Percentiles rank a stretch among this genome's conserved stretches.
phyloP scores from a whole-genome alignment of 75 land plant genomes.

The Adiantum capillusveneris region DNA sequence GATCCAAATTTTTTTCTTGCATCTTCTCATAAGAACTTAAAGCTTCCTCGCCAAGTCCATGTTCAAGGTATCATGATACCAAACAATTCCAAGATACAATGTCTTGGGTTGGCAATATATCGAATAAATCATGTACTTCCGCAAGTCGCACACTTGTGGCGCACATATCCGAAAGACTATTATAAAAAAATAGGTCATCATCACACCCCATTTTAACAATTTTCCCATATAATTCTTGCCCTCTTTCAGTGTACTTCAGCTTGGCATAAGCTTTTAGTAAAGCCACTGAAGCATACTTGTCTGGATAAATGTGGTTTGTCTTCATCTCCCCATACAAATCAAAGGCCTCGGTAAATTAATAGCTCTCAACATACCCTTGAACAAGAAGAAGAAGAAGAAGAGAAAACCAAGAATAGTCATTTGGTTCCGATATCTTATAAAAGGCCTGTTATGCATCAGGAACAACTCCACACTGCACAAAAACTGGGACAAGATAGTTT shows the following conservation, averaged over 20 bases:
- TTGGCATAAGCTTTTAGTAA: conserved; percentile 25
- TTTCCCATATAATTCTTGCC: conserved; percentile 1
- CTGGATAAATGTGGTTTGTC: background rate
- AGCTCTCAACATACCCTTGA: conserved; percentile 1
- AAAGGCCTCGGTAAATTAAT: background rate
- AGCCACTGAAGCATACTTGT: conserved; percentile 24
- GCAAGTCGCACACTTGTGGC: conserved; percentile 21
- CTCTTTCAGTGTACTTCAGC: background rate
- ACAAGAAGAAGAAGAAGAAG: too few relatives aligned
- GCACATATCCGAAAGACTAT: conserved; percentile 38
- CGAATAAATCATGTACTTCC: conserved; percentile 32
- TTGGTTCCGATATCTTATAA: background rate
- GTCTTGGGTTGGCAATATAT: conserved; percentile 27
- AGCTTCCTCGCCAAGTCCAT: conserved; percentile 31
- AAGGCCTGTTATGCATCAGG: background rate
- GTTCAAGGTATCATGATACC: conserved; percentile 49
- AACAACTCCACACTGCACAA: background rate
- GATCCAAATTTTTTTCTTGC: conserved; percentile 32
- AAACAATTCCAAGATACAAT: conserved; percentile 55
- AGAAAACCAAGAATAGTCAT: background rate
- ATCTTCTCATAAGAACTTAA: conserved; percentile 41
- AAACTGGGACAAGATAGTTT: background rate
- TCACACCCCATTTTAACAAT: conserved; percentile 2
- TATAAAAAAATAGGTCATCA: conserved; percentile 16
- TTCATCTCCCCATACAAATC: background rate